Percentiles rank a stretch among this genome's conserved stretches.
phyloP scores from a whole-genome alignment of 805 yeast genomes.

The Candida boidinii region DNA sequence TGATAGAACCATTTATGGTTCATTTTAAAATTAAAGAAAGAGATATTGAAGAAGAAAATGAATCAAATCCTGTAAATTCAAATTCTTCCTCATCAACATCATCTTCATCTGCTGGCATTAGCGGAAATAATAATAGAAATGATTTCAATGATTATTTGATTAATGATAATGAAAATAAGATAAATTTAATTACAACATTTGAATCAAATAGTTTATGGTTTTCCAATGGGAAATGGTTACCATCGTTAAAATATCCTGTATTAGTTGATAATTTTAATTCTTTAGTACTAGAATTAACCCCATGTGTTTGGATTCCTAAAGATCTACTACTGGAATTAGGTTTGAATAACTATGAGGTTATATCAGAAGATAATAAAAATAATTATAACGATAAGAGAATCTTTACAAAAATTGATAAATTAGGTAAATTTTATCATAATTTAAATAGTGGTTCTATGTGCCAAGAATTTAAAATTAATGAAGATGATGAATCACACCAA shows the following conservation, averaged over 20 bases:
- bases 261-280: slow-evolving; percentile 12
- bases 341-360: slow-evolving; percentile 15
- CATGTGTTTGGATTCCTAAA: slow-evolving; percentile 25
- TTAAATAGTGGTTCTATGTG: neutral
- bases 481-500: slow-evolving; percentile 4
- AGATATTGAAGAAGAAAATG: neutral
- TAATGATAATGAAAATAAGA: too few relatives aligned
- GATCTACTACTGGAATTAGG: slow-evolving; percentile 16
- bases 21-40: slow-evolving; percentile 25
- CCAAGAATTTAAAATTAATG: slow-evolving; percentile 13
- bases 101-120: too few relatives aligned
- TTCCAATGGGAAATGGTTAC: slow-evolving; percentile 17
- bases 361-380: slow-evolving; percentile 14
- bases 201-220: slow-evolving; percentile 13
- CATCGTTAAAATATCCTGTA: slow-evolving; percentile 6
- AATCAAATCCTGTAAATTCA: too few relatives aligned
- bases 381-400: slow-evolving; percentile 1
- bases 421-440: neutral
- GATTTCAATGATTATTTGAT: too few relatives aligned
- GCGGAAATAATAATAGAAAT: too few relatives aligned
- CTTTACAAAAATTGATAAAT: neutral
- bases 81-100: too few relatives aligned
- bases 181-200: too few relatives aligned
- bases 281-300: slow-evolving; percentile 21
- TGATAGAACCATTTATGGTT: slow-evolving; percentile 16